Evolutionary conservation across 331 rosid species (phyloP).

Genomic region (Cydonia oblonga): DNA sequence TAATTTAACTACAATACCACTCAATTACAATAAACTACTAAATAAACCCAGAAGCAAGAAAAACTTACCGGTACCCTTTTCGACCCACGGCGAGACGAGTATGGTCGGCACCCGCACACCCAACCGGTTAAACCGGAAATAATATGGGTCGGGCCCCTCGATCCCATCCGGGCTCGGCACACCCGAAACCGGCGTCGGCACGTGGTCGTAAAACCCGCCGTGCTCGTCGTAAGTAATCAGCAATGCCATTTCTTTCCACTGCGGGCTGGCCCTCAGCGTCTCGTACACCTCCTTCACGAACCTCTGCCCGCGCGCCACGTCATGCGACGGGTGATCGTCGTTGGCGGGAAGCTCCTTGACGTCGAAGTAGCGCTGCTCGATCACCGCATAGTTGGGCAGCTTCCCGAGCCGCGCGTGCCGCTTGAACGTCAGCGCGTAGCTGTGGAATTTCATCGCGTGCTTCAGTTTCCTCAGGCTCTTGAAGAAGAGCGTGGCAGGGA

Average conservation of each 20-base stretch:
- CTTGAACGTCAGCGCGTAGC: constrained; percentile 52
- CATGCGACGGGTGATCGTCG: constrained; percentile 93
- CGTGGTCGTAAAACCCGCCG: constrained; percentile 94
- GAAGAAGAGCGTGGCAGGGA: constrained; percentile 81
- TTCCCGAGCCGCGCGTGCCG: constrained; percentile 53
- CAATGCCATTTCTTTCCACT: constrained; percentile 87
- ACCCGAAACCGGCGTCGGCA: constrained; percentile 66
- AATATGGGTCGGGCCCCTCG: constrained; percentile 61
- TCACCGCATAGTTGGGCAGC: constrained; percentile 75
- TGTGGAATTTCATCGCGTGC: constrained; percentile 43
- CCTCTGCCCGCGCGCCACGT: constrained; percentile 76
- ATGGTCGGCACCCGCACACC: constrained; percentile 87
- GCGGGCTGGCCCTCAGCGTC: constrained; percentile 65
- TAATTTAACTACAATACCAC: background rate
- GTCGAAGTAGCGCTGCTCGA: constrained; percentile 86
- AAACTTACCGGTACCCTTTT: constrained; percentile 66
- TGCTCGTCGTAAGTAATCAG: constrained; percentile 89
- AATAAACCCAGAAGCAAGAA: background rate
- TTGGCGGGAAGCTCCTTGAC: constrained; percentile 59
- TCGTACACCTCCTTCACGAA: constrained; percentile 31
- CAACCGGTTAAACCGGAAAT: constrained; percentile 67
- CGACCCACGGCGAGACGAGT: constrained; percentile 81
- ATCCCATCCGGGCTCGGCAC: constrained; percentile 93
- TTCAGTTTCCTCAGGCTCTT: constrained; percentile 51
- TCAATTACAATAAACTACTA: background rate